Evolutionary conservation across 257 asterid genomes (phyloP), one percentile per base, ranked within the genome.

Genomic region (Solanum sitiens): DNA sequence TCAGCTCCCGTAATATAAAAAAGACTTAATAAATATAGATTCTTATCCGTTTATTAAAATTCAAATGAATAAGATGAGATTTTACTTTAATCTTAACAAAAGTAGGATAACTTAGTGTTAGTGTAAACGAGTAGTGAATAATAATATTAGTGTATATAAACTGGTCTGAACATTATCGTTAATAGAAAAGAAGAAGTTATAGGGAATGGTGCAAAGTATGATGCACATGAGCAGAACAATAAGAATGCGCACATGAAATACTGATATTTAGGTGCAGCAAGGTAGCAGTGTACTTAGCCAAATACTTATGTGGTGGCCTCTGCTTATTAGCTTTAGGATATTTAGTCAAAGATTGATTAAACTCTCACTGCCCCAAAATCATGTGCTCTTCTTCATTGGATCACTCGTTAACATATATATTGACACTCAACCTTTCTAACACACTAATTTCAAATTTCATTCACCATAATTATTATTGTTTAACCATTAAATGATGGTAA

Each of bases 381-480:
- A 92, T 91, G 95, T 94, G 97, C 96, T 92, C 53, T 56, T 89
- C 50, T 89, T 86, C 95, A 59, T 95, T 93, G 95, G 93, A 94
- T 91, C 96, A 86, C 95, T 92, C 96, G 83, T 90, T 73, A 77
- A 40, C 83, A 50, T 50, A 61, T 50, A 61, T 7, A 56, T 21
- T 76, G 37, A 37, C 18, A 74, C 82, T 74, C n/a, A 74, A 44
- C 65, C n/a, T 65, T 77, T 15, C 4, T 27, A 76, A 40, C 35
- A 21, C 83, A 79, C n/a, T 25, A 44, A 25, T 45, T 37, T 44
- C 33, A 79, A 25, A 63, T 63, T 63, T 63, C 5, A 59, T 59
- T 12, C 67, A 59, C 67, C 15, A 39, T 70, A 70, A 70, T 6
- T 68, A 37, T 37, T 37, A 27, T 30, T 15, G 5, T 53, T 70